These are phyloP conservation scores for Paecilomyces dactylethromorphus DNA, from an alignment of 2,329 filamentous ascomycete species.

Conservation along the genomic window DNA sequence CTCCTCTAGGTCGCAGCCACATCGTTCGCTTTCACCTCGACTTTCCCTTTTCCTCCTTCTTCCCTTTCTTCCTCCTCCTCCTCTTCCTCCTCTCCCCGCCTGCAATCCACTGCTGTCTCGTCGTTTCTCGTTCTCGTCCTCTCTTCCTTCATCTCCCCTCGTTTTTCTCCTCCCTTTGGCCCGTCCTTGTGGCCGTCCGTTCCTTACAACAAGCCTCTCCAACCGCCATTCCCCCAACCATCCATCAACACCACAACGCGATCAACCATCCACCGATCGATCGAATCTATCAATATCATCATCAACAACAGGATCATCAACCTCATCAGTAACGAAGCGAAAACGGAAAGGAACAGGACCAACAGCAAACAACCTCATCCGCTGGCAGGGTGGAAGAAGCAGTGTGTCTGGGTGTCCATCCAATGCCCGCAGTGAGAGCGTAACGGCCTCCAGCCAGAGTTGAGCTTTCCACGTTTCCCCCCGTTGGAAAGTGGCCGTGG, in stretches of 20 bases:
- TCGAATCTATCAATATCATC: no score
- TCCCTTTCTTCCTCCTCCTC: constrained; percentile 9
- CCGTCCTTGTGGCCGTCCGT: constrained; percentile 31
- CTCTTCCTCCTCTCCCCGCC: constrained; percentile 4
- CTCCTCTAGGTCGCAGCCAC: neutral
- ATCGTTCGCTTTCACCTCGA: no score
- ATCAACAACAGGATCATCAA: no score
- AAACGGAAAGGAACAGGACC: no score
- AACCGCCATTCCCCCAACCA: neutral
- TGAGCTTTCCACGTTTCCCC: constrained; percentile 15
- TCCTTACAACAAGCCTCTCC: constrained; percentile 25
- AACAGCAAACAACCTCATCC: no score
- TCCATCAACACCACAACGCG: no score
- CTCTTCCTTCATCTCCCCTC: constrained; percentile 7
- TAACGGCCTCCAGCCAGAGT: constrained; percentile 21
- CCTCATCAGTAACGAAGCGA: no score
- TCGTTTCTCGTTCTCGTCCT: no score
- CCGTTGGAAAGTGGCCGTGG: constrained; percentile 16
- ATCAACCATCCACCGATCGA: neutral
- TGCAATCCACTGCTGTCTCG: constrained; percentile 4
- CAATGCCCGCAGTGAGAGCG: constrained; percentile 14
- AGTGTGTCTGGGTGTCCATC: constrained; percentile 11
- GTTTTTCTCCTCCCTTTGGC: constrained; percentile 15
- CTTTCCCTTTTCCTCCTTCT: constrained; percentile 9
- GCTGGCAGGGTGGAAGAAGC: neutral